phyloP scores from a whole-genome alignment of 331 rosid genomes.

The Prunus yedoensis region DNA sequence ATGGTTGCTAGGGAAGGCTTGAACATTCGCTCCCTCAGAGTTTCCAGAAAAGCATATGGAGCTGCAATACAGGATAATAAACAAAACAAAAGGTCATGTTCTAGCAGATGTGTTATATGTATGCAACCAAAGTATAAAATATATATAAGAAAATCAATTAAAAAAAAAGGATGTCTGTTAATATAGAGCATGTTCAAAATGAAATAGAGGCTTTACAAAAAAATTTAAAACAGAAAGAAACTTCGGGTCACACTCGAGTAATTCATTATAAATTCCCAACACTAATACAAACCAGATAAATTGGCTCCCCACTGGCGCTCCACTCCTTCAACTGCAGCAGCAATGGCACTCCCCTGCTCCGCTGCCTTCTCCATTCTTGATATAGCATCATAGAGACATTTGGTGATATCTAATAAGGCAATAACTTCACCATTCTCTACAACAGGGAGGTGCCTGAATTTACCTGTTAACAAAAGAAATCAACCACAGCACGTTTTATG shows the following conservation, averaged over 20 bases:
- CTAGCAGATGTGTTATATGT: not conserved
- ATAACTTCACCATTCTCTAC: slow-evolving; percentile 96
- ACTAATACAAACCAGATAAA: slow-evolving; percentile 57
- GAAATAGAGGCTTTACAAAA: not conserved
- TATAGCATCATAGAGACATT: slow-evolving; percentile 96
- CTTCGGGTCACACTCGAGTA: not conserved
- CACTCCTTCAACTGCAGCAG: slow-evolving; percentile 95
- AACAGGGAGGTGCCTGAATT: slow-evolving; percentile 96
- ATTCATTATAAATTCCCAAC: not conserved
- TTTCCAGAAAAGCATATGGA: slow-evolving; percentile 83
- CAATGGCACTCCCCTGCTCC: slow-evolving; percentile 92
- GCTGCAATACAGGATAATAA: slow-evolving; percentile 48
- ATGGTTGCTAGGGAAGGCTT: slow-evolving; percentile 85
- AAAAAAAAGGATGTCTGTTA: not conserved
- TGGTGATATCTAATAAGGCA: slow-evolving; percentile 91
- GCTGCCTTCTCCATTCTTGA: slow-evolving; percentile 94
- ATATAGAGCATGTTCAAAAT: not conserved
- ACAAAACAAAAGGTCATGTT: slow-evolving; percentile 8
- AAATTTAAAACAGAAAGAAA: not conserved
- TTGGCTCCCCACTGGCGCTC: slow-evolving; percentile 78
- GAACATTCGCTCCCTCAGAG: slow-evolving; percentile 94
- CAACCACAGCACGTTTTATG: not conserved
- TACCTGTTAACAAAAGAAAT: slow-evolving; percentile 51
- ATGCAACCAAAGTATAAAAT: not conserved
- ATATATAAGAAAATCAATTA: too few relatives aligned